Evolutionary conservation across 2,329 filamentous ascomycete genomes (phyloP), one percentile per base, ranked within the genome.

Genomic region (Fusarium tjaetaba): DNA sequence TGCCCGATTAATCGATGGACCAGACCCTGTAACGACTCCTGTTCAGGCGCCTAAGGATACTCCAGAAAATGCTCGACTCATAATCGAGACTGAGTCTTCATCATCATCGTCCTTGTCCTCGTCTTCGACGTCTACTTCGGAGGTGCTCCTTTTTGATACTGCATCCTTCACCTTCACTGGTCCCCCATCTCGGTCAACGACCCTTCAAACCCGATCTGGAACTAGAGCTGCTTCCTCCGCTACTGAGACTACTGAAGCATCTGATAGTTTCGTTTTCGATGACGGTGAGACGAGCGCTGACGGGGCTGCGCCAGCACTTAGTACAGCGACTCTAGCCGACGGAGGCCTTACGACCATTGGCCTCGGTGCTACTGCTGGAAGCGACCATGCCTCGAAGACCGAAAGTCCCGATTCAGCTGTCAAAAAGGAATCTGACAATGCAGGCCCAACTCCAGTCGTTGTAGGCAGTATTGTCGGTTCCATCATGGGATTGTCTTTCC

Each of bases 381-480:
- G 62, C 32, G 77, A 70, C 14, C 67, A 70, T 22, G 45, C 69
- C 16, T 73, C 72, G 18, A 72, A 71, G 36, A 74, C 76, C 18
- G 61, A 64, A 16, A 61, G 67, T 20, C 65, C 75, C 11, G 61
- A 58, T 42, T 46, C 69, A 30, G 49, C 52, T 41, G 53, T 70
- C 22, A 71, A 59, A 18, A 48, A 71, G 13, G 65, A 68, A 18
- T 65, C 69, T 6, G 45, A 53, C 24, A 61, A 71, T 22, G 66
- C 48, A 11, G 71, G 74, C 16, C 57, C 78, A 11, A 79, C 75
- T 7, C 77, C 76, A 10, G 84, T 85, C 11, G 83, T 90, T 48
- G 86, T 86, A 2, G 88, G 86, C 15, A 85, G 87, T 43, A 85
- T 88, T 6, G 79, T 88, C 9, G 88, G 88, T 34, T 85, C 85